A percentile compares a stretch with the other conserved stretches of the same genome.
Conservation (phyloP, 768 basidiomycete genomes). For the Leccinum disarticulatum region DNA sequence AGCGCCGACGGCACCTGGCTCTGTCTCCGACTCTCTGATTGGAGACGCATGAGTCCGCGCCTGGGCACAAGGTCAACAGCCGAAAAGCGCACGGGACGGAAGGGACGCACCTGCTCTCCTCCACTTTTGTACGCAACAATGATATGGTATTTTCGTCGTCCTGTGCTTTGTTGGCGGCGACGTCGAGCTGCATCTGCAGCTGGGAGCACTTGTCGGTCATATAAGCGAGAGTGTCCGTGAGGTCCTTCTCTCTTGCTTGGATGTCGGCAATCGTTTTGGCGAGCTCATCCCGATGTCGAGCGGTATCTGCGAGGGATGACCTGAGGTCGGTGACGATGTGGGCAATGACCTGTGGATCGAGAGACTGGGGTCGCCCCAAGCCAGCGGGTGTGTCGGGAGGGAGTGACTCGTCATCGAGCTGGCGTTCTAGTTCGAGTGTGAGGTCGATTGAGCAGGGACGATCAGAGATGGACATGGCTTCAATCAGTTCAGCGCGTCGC, state of each 20-base stretch:
- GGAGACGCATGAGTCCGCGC: constrained; percentile 83
- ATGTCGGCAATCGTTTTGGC: constrained; percentile 49
- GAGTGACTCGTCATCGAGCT: constrained; percentile 64
- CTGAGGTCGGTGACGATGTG: constrained; percentile 76
- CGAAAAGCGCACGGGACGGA: background rate
- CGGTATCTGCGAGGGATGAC: constrained; percentile 58
- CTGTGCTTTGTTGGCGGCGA: constrained; percentile 48
- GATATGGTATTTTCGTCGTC: constrained; percentile 79
- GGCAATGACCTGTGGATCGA: constrained; percentile 75
- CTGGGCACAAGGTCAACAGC: constrained; percentile 36
- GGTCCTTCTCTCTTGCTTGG: constrained; percentile 54
- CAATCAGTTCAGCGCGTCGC: constrained; percentile 6
- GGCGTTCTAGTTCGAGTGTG: constrained; percentile 74
- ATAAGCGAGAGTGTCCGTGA: constrained; percentile 61
- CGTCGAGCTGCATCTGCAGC: constrained; percentile 56
- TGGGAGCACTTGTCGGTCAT: constrained; percentile 65
- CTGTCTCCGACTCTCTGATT: constrained; percentile 70
- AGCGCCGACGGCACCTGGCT: constrained; percentile 51
- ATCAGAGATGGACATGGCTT: constrained; percentile 33
- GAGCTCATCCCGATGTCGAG: constrained; percentile 73
- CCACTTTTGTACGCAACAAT: constrained; percentile 78
- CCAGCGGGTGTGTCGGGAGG: constrained; percentile 45
- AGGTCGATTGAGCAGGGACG: constrained; percentile 66
- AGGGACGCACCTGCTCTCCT: constrained; percentile 72
- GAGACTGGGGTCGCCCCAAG: constrained; percentile 44